Base-by-base conservation (phyloP, 106 monocot genomes). In the Acorus gramineus region DNA sequence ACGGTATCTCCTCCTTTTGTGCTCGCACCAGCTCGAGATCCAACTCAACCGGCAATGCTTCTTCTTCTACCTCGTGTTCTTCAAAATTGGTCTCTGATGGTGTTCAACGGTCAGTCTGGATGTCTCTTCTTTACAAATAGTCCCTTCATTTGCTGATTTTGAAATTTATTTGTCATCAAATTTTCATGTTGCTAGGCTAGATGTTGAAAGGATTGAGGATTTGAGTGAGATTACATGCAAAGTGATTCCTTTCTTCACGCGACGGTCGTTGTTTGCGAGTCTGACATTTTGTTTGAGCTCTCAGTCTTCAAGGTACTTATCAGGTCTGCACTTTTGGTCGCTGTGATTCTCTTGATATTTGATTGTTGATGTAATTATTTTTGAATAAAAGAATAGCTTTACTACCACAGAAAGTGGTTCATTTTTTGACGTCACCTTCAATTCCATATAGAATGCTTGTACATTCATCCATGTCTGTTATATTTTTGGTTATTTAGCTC, bases 241-340 rank as follows among this genome's bases (percentile, higher is more conserved):
- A 28, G 52, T 49, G 28, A 49, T 85, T 14, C 69, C 61, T 68
- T 69, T 59, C 28, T 58, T 60, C 48, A 79, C 84, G 14, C 68
- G 90, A 13, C 73, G 95, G 54, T 50, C 66, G 48, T 14, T 95
- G 51, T 62, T 95, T 68, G 73, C 73, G 4, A 82, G 71, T 50
- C 66, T 80, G 51, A 80, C 70, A 4, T 50, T 82, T 3, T 70
- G 59, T 59, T 42, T 78, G 12, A 78, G 50, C 66, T 69, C 78
- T 42, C 70, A 69, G 74, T 79, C 81, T 77, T 81, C 90, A 84
- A 90, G 84, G 82, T 85, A 90, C 69, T 80, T 83, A 68, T 71
- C 90, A 95, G 90, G 90, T 95, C 76, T 74, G 86, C 58, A 73
- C 74, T 74, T 48, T 75, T 55, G 44, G 7, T 11, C 5, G 44